Evolutionary conservation across 768 basidiomycete genomes (phyloP), one percentile per base, ranked within the genome.

Genomic region (Wakefieldia striispora): DNA sequence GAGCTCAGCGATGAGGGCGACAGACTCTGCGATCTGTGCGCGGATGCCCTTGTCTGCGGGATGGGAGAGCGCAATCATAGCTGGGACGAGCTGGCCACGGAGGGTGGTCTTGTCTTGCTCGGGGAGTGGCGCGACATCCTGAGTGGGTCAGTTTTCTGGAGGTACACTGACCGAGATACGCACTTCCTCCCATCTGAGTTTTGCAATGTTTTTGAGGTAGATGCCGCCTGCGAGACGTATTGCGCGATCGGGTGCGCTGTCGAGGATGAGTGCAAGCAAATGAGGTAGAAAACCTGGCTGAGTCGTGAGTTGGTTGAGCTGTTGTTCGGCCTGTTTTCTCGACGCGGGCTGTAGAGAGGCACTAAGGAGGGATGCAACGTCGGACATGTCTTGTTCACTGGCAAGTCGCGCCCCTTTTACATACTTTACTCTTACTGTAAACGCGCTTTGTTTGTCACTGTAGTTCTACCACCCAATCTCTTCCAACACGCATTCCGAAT

Each of bases 131-230:
- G 80, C 75, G 37, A 83, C 86, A 63, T 91, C 88, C 84, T 89
- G 56, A 14, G 49, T 42, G 26, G 33, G 31, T 29, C 52, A 19
- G 44, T 33, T n/a, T 24, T 44, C 42, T 21, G 12, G 48, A 20
- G 9, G 10, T 14, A 16, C 1, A 31, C n/a, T 9, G n/a, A 45
- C 0, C 6, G 3, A 38, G 5, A 13, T 3, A 72, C 79, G 23
- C 39, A 91, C 93, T 76, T 94, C 91, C 37, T 84, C 86, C 94
- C 95, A 97, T 71, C 86, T 79, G 23, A 81, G 75, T 67, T 89
- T 93, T 50, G 93, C 79, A 39, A 86, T 78, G 64, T 98, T 97
- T 74, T 97, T 98, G 57, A 97, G 84, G 71, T 89, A 94, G 29
- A 97, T 85, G 44, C 88, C 86, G 2, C 84, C 95, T 1, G 92